These are phyloP conservation scores for Moniliophthora roreri DNA, from an alignment of 1,284 basidiomycete genomes.

Conservation along the genomic window DNA sequence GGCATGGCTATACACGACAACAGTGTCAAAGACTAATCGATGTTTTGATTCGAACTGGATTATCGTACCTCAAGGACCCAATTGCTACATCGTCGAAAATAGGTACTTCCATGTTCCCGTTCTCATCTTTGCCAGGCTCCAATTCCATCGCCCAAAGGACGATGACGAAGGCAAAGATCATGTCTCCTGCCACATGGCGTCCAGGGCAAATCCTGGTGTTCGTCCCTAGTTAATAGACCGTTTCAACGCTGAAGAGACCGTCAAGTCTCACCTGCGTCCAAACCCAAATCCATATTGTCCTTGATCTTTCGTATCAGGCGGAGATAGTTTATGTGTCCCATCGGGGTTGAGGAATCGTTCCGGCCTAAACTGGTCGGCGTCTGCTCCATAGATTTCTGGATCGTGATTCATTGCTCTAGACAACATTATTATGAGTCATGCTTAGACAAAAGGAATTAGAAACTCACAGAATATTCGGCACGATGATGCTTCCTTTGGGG, in stretches of 20 bases:
- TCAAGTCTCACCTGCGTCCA: constrained; percentile 17
- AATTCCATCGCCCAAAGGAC: too few species aligned
- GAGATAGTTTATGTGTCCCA: constrained; percentile 18
- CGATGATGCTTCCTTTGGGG: constrained; percentile 12
- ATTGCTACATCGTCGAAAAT: background rate
- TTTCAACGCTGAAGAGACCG: too few species aligned
- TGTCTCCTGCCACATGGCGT: too few species aligned
- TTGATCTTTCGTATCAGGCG: constrained; percentile 23
- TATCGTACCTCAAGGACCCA: too few species aligned
- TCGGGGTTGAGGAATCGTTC: constrained; percentile 21
- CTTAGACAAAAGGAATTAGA: background rate
- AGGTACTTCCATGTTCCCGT: background rate
- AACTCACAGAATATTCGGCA: constrained; percentile 13
- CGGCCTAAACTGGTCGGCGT: constrained; percentile 21
- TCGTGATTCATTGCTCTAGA: constrained; percentile 8
- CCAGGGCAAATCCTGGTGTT: too few species aligned
- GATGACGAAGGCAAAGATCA: too few species aligned
- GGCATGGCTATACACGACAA: background rate
- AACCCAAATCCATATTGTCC: constrained; percentile 26
- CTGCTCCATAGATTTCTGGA: constrained; percentile 19
- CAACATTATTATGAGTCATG: background rate
- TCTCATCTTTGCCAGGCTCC: too few species aligned
- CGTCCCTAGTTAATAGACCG: too few species aligned
- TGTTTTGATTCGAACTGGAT: too few species aligned
- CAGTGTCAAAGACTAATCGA: too few species aligned